Base-by-base conservation (phyloP, 2,329 filamentous ascomycete genomes). In the Xylaria sp. region DNA sequence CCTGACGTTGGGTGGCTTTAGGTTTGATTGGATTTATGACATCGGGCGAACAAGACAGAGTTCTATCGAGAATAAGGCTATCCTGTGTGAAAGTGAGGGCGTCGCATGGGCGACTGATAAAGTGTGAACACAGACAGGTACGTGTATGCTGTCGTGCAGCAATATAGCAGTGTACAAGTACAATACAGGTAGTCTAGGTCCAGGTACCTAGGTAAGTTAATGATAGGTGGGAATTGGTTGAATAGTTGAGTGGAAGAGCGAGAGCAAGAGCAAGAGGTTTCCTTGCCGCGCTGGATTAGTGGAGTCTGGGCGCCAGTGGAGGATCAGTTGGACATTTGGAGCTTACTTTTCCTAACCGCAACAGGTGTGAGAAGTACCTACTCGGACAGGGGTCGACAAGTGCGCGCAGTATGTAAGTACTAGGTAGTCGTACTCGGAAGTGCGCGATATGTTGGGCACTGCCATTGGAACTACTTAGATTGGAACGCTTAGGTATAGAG, bases 231-330 rank as follows among this genome's bases (percentile, higher is more conserved):
- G 53, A 55, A 52, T 45, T 48, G 6, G 53, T 57, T 63, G 57
- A 48, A 36, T 15, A 60, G 41, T 58, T 20, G 25, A 53, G 43
- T 36, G 57, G 56, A 59, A 58, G 56, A 62, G 56, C 55, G 50
- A 60, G 60, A 58, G 63, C 55, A 59, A 58, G 56, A 62, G 56
- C 55, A 56, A 60, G 60, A 58, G 63, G n/a, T 48, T 60, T 69
- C 60, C 67, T 67, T 56, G 57, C 63, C 64, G 60, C 63, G 43
- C 63, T 53, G 56, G n/a, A 39, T 50, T 57, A 46, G 60, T 62
- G 67, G 64, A 60, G 64, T 61, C 70, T 68, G 72, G 72, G 70
- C 67, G 70, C 67, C 68, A 63, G 70, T 60, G 61, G 72, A 74
- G 66, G 69, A 66, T 66, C 53, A 48, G 52, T 65, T 59, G 39